Percentiles rank a stretch among this genome's conserved stretches.
These are phyloP conservation scores for Picea sitchensis DNA, from an alignment of 75 land plant species.

Conservation along the genomic window DNA sequence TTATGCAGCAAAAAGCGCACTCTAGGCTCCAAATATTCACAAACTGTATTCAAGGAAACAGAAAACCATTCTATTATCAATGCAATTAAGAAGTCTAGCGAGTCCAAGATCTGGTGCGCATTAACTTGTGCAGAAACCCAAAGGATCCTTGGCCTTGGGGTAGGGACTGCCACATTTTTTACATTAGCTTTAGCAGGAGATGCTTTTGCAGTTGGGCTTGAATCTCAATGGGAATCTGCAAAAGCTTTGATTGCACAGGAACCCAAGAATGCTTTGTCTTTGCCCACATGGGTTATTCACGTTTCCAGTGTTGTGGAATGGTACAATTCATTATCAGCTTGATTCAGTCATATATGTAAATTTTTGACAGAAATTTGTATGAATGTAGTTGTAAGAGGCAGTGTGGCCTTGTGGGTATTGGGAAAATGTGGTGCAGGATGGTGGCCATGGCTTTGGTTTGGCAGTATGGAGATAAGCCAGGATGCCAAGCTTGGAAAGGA, in stretches of 20 bases:
- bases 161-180: not conserved
- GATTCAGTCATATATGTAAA: too few relatives aligned
- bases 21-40: too few relatives aligned
- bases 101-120: too few relatives aligned
- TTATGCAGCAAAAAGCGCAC: too few relatives aligned
- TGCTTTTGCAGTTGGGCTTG: slow-evolving; percentile 4
- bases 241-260: slow-evolving; percentile 26
- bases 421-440: slow-evolving; percentile 44
- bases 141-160: not conserved
- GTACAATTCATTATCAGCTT: slow-evolving; percentile 23
- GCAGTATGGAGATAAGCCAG: slow-evolving; percentile 87
- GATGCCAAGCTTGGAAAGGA: slow-evolving; percentile 89
- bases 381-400: not conserved
- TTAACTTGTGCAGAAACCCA: not conserved
- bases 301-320: slow-evolving; percentile 97
- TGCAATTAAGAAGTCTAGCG: too few relatives aligned
- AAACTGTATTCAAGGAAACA: too few relatives aligned
- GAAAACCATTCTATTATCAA: too few relatives aligned
- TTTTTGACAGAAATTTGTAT: not conserved
- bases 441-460: slow-evolving; percentile 95
- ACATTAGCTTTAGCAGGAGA: slow-evolving; percentile 7
- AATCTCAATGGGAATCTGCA: not conserved
- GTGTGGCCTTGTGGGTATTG: not conserved
- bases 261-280: slow-evolving; percentile 87
- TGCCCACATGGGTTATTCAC: slow-evolving; percentile 98